Evolutionary conservation across 805 yeast species (phyloP).

Genomic region (Ascoidea rubescens): DNA sequence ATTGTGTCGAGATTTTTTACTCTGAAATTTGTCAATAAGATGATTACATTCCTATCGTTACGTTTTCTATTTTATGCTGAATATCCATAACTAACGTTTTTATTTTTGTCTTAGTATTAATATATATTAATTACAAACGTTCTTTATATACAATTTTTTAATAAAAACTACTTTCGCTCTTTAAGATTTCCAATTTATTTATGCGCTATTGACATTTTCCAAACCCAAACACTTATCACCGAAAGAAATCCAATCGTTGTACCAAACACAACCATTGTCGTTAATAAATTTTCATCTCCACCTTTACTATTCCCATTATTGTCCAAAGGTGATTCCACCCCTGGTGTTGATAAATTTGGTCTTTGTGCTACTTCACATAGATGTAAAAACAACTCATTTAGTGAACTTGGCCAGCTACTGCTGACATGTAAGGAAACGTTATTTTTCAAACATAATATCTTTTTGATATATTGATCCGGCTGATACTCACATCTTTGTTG

Average conservation of each 20-base stretch:
- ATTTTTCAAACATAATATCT: slow-evolving; percentile 29
- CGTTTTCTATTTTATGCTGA: not conserved
- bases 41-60: not conserved
- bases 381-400: slow-evolving; percentile 74
- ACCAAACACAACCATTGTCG: slow-evolving; percentile 37
- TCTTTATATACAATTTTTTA: not conserved
- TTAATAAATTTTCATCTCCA: slow-evolving; percentile 25
- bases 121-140: no score
- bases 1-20: not conserved
- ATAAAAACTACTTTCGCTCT: slow-evolving; percentile 22
- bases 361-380: slow-evolving; percentile 76
- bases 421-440: slow-evolving; percentile 86
- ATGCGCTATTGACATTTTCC: slow-evolving; percentile 37
- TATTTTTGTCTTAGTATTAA: not conserved
- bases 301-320: slow-evolving; percentile 28
- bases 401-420: slow-evolving; percentile 77
- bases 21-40: not conserved
- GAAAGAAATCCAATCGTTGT: slow-evolving; percentile 59
- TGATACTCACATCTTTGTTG: slow-evolving; percentile 79
- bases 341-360: slow-evolving; percentile 72
- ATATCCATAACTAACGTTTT: not conserved
- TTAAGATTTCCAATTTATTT: slow-evolving; percentile 52
- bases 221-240: slow-evolving; percentile 48
- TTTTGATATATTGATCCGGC: slow-evolving; percentile 76
- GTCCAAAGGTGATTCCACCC: slow-evolving; percentile 49